Evolutionary conservation across 169 alveolate species (phyloP).

Genomic region (Pseudocohnilembus persalinus): DNA sequence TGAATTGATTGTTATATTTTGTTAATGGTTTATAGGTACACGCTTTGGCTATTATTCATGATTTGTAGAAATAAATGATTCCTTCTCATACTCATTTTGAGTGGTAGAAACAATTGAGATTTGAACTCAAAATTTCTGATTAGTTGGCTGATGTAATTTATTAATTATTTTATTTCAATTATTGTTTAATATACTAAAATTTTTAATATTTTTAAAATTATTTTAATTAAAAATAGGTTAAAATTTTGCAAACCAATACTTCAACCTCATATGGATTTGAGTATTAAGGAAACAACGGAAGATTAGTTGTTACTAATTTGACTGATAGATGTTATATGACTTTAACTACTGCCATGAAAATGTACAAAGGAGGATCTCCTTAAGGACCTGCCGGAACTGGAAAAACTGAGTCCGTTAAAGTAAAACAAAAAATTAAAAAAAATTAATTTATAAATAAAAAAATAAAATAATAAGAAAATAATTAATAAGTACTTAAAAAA

Average conservation of each 20-base stretch:
- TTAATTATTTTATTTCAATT: too few species aligned
- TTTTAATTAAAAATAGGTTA: too few species aligned
- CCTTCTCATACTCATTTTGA: conserved; percentile 89
- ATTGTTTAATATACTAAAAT: conserved; percentile 54
- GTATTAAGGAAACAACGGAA: conserved; percentile 96
- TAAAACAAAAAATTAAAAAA: too few species aligned
- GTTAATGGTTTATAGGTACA: too few species aligned
- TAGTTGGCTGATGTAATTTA: conserved; percentile 30
- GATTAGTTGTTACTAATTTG: conserved; percentile 96
- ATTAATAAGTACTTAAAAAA: too few species aligned
- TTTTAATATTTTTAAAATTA: conserved; percentile 71
- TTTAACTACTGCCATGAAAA: conserved; percentile 91
- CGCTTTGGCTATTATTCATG: conserved; percentile 43
- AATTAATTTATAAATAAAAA: too few species aligned
- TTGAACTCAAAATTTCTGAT: conserved; percentile 55
- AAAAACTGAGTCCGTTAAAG: conserved; percentile 95
- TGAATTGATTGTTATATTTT: too few species aligned
- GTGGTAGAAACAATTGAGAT: conserved; percentile 93
- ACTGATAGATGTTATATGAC: conserved; percentile 98
- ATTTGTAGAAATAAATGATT: conserved; percentile 58
- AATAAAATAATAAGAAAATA: too few species aligned
- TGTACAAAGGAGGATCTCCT: conserved; percentile 97
- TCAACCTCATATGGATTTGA: conserved; percentile 94
- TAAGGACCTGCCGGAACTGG: conserved; percentile 99
- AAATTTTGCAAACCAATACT: conserved; percentile 93